Percentiles rank a stretch among this genome's conserved stretches.
These are phyloP conservation scores for Mycena albidolilacea DNA, from an alignment of 768 basidiomycete species.

Conservation along the genomic window DNA sequence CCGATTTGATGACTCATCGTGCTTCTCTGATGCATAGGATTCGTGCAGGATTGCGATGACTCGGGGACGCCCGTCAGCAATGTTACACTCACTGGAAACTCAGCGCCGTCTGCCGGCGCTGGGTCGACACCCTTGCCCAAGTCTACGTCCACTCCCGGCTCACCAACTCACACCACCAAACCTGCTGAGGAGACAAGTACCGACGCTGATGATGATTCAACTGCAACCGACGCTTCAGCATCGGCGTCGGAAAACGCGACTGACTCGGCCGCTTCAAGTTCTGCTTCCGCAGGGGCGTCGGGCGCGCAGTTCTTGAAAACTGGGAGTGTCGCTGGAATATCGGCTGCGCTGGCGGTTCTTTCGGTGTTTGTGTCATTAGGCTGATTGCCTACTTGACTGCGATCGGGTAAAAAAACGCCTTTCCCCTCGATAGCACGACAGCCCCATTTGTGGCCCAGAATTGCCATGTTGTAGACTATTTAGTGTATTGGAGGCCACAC, in stretches of 20 bases:
- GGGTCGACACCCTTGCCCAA: neutral
- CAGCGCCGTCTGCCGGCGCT: constrained; percentile 2
- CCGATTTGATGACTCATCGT: constrained; percentile 1
- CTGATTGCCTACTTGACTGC: neutral
- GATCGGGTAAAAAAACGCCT: too few species aligned
- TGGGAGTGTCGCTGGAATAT: constrained; percentile 1
- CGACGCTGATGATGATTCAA: neutral
- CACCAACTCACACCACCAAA: constrained; percentile 4
- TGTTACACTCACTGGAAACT: constrained; percentile 5
- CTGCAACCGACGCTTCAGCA: constrained; percentile 12
- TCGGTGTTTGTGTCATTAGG: constrained; percentile 9
- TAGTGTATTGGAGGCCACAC: too few species aligned
- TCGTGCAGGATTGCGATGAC: constrained; percentile 1
- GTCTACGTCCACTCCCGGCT: constrained; percentile 1
- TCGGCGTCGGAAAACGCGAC: constrained; percentile 6
- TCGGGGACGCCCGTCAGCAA: constrained; percentile 1
- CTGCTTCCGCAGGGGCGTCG: constrained; percentile 2
- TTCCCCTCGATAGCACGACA: too few species aligned
- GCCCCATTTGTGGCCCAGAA: too few species aligned
- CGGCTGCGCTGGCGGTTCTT: constrained; percentile 2
- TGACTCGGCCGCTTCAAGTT: constrained; percentile 2
- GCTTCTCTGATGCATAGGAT: constrained; percentile 3
- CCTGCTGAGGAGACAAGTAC: constrained; percentile 4
- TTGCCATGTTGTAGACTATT: too few species aligned
- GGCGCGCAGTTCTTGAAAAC: constrained; percentile 3